phyloP scores from a whole-genome alignment of 768 basidiomycete genomes.

The Hericium alpestre region DNA sequence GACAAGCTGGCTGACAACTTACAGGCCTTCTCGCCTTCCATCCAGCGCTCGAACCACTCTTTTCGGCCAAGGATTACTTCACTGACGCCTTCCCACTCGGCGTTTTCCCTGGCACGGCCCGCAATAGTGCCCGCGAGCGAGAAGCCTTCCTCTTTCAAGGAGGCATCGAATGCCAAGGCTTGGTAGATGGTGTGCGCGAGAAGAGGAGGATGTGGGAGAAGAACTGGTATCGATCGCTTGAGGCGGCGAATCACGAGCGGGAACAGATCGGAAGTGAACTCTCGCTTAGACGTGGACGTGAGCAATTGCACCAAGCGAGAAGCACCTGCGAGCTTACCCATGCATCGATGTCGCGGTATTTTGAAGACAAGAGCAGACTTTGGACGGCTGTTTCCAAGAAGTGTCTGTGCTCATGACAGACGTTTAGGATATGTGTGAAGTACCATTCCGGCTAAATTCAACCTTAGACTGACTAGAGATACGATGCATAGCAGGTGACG shows the following conservation, averaged over 20 bases:
- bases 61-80: conserved; percentile 70
- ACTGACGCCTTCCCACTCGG: conserved; percentile 67
- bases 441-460: conserved; percentile 85
- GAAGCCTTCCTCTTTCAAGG: conserved; percentile 68
- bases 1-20: conserved; percentile 21
- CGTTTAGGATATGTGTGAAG: conserved; percentile 83
- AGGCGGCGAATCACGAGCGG: conserved; percentile 73
- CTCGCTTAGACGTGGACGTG: conserved; percentile 39
- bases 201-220: conserved; percentile 71
- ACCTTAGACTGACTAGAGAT: not conserved
- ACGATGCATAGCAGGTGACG: not conserved
- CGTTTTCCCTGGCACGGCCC: conserved; percentile 15
- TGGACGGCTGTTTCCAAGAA: conserved; percentile 77
- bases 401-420: conserved; percentile 69
- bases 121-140: conserved; percentile 42
- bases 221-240: conserved; percentile 55
- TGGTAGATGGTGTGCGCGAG: conserved; percentile 96
- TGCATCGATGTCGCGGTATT: conserved; percentile 55
- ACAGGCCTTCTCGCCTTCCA: conserved; percentile 85
- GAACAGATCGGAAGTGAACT: conserved; percentile 72
- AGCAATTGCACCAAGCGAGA: not conserved
- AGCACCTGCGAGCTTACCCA: conserved; percentile 41
- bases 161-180: conserved; percentile 76
- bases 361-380: conserved; percentile 50
- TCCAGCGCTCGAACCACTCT: conserved; percentile 89